phyloP scores from a whole-genome alignment of 768 basidiomycete genomes.

The Lactarius pseudohatsudake region DNA sequence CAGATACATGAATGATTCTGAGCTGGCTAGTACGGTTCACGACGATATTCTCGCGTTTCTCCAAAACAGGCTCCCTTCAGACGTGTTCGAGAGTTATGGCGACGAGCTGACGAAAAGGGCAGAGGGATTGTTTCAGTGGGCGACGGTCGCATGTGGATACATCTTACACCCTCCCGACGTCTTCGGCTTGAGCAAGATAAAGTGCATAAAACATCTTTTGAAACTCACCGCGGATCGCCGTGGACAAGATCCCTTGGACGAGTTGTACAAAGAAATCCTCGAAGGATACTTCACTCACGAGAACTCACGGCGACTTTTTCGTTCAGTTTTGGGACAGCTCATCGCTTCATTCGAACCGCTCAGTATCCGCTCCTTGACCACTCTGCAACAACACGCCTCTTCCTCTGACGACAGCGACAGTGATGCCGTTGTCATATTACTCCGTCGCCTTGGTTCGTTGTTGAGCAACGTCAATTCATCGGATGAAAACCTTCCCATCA shows the following conservation, averaged over 20 bases:
- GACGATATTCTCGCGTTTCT: background rate
- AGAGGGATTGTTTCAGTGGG: conserved; percentile 1
- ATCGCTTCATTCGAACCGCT: background rate
- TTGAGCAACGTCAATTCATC: conserved; percentile 6
- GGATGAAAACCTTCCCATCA: background rate
- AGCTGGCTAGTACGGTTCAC: background rate
- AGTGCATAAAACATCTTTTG: background rate
- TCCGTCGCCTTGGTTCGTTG: conserved; percentile 7
- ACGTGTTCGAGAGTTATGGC: background rate
- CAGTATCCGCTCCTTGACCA: background rate
- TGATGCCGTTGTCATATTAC: background rate
- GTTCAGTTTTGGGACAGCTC: background rate
- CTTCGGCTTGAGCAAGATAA: background rate
- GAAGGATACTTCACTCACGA: background rate
- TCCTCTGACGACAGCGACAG: too few species aligned
- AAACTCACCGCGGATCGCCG: background rate
- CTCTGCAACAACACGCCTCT: background rate
- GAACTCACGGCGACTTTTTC: background rate
- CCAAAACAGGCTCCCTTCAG: background rate
- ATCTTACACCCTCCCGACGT: background rate
- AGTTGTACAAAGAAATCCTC: background rate
- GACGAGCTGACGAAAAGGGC: background rate
- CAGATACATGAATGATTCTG: background rate
- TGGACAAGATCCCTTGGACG: background rate
- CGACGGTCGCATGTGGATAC: background rate